Evolutionary conservation across 179 eudicot species (phyloP).

Genomic region (Silene vulgaris): DNA sequence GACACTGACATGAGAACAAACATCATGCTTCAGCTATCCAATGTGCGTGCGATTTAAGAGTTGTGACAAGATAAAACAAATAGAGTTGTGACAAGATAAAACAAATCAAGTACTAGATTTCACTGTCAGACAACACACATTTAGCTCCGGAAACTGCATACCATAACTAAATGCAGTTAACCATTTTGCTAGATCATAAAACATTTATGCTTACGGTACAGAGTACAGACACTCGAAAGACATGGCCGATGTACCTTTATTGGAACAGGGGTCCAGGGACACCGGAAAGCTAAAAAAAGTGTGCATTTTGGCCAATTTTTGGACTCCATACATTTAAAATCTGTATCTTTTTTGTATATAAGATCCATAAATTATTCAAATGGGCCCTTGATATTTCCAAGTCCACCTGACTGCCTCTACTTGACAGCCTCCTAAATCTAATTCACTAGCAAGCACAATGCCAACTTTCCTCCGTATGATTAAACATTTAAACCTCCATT

Average conservation of each 20-base stretch:
- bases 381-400: not conserved
- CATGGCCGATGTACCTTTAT: not conserved
- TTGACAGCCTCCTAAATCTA: not conserved
- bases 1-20: constrained; percentile 20
- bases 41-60: not conserved
- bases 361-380: not conserved
- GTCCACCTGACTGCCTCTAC: not conserved
- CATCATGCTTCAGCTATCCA: constrained; percentile 8
- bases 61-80: constrained; percentile 6
- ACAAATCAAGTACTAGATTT: not conserved
- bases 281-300: not conserved
- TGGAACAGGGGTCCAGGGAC: not conserved
- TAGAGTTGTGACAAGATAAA: constrained; percentile 11
- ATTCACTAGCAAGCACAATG: not conserved
- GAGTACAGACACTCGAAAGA: not conserved
- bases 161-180: not conserved
- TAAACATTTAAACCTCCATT: not conserved
- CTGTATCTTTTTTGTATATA: not conserved
- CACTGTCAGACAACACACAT: not conserved
- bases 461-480: not conserved
- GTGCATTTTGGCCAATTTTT: not conserved
- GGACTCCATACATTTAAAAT: not conserved
- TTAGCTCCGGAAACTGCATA: not conserved
- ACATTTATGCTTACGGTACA: not conserved
- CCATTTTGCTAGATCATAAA: not conserved